Base-by-base conservation (phyloP, 352 stramenopile species). In the Lagenidium giganteum region DNA sequence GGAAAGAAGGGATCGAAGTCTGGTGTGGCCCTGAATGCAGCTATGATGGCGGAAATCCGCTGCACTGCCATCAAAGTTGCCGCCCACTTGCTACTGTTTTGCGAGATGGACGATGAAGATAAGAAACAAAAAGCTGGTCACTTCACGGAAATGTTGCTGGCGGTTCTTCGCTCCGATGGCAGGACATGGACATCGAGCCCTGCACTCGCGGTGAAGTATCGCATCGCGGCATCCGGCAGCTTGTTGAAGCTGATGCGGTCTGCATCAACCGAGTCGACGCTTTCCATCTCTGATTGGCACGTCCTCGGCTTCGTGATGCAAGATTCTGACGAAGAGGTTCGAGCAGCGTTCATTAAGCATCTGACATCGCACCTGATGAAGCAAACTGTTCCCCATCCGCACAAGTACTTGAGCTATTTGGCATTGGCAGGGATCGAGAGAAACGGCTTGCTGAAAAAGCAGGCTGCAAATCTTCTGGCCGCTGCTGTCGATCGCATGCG, bases 401-500 rank as follows among this genome's bases (percentile, higher is more conserved):
- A 94, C 57, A 93, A 90, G 50, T 95, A 92, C 37, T 26, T 92
- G 26, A 83, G 70, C 28, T 90, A 84, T 45, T 42, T 95, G 42
- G 70, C 69, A 8, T 48, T 95, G 21, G 70, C 74, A 25, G 78
- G 69, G 7, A 79, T 64, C 6, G 83, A 95, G 14, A 24, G 56
- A 3, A 83, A 37, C 21, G 22, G 40, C 3, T 41, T 41, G 14
- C 28, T 91, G 18, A 92, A 90, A 45, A 87, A 87, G 46, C 56
- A 34, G 16, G 78, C 54, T 5, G 56, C 59, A 8, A 67, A 41
- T 7, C 29, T 91, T n/a, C 48, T 93, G 8, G 62, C 47, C 18
- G 47, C 67, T 18, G 67, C 74, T 5, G 60, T 93, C 8, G 64
- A 88, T 40, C 70, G 77, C 4, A 91, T 95, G 75, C 70, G 83